Evolutionary conservation across 805 yeast genomes (phyloP).

Genomic region (Torulaspora gathmanii): DNA sequence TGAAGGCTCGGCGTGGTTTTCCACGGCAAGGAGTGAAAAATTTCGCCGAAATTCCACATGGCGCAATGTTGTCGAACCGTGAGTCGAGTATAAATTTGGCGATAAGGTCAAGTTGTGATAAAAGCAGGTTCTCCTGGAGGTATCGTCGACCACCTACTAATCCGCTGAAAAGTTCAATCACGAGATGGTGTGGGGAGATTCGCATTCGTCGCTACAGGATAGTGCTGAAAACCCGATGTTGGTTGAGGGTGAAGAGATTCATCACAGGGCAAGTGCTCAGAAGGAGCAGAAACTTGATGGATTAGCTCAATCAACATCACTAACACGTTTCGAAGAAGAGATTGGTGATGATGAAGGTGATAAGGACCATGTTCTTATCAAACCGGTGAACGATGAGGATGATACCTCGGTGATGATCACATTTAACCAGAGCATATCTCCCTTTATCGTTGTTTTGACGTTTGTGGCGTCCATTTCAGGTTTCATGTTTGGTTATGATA

Average conservation of each 20-base stretch:
- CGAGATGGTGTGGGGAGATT: constrained; percentile 6
- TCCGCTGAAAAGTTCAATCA: not conserved
- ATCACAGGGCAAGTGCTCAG: not conserved
- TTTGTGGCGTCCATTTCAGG: constrained; percentile 86
- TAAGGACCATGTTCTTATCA: constrained; percentile 26
- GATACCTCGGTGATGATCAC: constrained; percentile 45
- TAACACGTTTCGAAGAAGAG: constrained; percentile 10
- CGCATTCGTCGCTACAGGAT: constrained; percentile 6
- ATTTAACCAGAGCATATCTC: constrained; percentile 52
- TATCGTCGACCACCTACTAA: not conserved
- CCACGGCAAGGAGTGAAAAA: not conserved
- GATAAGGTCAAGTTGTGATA: not conserved
- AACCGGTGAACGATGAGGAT: constrained; percentile 46
- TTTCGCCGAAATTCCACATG: constrained; percentile 7
- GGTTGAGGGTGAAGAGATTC: constrained; percentile 6
- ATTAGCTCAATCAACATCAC: constrained; percentile 2
- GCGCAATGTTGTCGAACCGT: not conserved
- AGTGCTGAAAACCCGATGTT: constrained; percentile 10
- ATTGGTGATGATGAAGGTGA: constrained; percentile 11
- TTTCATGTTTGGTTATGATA: constrained; percentile 95
- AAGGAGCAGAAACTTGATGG: constrained; percentile 1
- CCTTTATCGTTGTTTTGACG: constrained; percentile 63
- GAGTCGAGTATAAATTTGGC: not conserved
- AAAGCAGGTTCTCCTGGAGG: not conserved
- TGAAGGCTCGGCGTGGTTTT: not conserved